Conservation (phyloP, 768 basidiomycete genomes). For the Tulasnella sp. region DNA sequence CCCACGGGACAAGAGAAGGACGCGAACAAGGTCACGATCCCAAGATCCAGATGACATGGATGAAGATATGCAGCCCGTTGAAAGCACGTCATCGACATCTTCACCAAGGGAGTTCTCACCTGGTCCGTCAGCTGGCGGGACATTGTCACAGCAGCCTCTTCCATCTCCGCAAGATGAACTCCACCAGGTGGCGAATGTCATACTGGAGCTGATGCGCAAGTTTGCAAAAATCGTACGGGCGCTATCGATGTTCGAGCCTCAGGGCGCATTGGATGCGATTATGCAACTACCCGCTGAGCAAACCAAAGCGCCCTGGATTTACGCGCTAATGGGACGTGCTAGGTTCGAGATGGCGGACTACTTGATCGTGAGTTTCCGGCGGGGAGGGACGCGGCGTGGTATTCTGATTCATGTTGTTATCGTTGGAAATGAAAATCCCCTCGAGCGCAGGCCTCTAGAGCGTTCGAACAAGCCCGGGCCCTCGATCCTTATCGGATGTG, state of each 20-base stretch:
- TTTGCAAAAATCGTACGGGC: slow-evolving; percentile 79
- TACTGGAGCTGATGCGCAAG: slow-evolving; percentile 73
- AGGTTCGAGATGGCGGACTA: slow-evolving; percentile 91
- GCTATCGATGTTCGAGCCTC: slow-evolving; percentile 71
- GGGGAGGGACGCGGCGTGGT: background rate
- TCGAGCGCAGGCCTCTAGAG: slow-evolving; percentile 71
- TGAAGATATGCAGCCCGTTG: slow-evolving; percentile 50
- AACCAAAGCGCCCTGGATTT: slow-evolving; percentile 69
- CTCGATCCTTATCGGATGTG: slow-evolving; percentile 84
- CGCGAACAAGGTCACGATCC: slow-evolving; percentile 50
- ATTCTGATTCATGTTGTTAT: slow-evolving; percentile 20
- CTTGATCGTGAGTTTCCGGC: slow-evolving; percentile 62
- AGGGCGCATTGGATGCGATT: slow-evolving; percentile 68
- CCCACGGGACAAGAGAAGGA: slow-evolving; percentile 58
- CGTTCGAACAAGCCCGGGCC: slow-evolving; percentile 75
- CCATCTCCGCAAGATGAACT: slow-evolving; percentile 39
- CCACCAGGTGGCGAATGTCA: slow-evolving; percentile 62
- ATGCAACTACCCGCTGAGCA: slow-evolving; percentile 71
- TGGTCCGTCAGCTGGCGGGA: background rate
- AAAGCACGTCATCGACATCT: slow-evolving; percentile 59
- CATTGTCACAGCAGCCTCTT: background rate
- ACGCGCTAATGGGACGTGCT: slow-evolving; percentile 79
- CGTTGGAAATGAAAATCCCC: slow-evolving; percentile 33
- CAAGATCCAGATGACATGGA: slow-evolving; percentile 50
- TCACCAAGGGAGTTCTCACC: slow-evolving; percentile 46